Evolutionary conservation across 2,329 filamentous ascomycete genomes (phyloP).

Genomic region (Pseudogymnoascus sp.): DNA sequence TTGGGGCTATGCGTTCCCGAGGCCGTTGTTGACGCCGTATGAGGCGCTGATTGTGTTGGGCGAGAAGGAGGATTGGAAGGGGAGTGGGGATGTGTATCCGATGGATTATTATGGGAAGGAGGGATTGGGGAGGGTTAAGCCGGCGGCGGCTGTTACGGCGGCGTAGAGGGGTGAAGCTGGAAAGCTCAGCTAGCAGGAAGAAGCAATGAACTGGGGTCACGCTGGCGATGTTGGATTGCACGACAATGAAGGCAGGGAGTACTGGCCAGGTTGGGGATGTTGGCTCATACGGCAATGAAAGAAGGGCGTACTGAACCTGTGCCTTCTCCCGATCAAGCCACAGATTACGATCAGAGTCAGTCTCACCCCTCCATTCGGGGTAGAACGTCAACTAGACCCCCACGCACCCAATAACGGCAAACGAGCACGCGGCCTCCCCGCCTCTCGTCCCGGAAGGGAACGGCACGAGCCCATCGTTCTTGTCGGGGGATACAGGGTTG

Average conservation of each 20-base stretch:
- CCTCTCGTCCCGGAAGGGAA: neutral
- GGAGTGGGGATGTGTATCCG: conserved; percentile 64
- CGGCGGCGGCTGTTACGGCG: neutral
- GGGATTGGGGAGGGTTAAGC: conserved; percentile 59
- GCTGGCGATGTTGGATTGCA: neutral
- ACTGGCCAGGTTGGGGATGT: neutral
- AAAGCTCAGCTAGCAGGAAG: neutral
- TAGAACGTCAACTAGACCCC: neutral
- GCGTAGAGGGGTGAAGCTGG: neutral
- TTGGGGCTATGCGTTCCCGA: conserved; percentile 93
- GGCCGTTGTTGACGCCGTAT: conserved; percentile 85
- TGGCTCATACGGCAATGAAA: neutral
- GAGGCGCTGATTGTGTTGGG: conserved; percentile 89
- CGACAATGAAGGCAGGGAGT: neutral
- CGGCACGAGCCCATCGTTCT: neutral
- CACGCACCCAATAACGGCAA: neutral
- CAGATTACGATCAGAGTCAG: neutral
- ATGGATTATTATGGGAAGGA: conserved; percentile 98
- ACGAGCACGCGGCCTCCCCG: neutral
- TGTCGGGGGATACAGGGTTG: neutral
- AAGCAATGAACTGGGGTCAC: neutral
- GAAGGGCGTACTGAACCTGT: neutral
- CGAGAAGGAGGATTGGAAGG: conserved; percentile 64
- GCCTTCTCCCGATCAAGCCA: neutral
- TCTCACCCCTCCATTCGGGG: neutral